Percentiles rank a stretch among this genome's conserved stretches.
Conservation (phyloP, 2,329 filamentous ascomycete genomes). For the Talaromyces islandicus region DNA sequence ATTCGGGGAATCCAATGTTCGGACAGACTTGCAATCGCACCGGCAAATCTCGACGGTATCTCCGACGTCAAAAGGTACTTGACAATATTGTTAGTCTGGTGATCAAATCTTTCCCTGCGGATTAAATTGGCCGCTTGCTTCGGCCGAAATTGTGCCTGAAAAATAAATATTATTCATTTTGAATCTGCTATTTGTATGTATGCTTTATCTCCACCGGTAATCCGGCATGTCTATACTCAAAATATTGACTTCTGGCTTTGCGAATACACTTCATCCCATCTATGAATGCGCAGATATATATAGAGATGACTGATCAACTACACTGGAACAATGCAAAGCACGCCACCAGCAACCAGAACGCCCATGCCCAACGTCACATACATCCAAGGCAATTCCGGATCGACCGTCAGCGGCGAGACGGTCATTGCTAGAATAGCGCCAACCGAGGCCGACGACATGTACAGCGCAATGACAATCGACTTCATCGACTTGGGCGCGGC, state of each 20-base stretch:
- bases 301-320: too few species aligned
- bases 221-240: too few species aligned
- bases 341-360: background rate
- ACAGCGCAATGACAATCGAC: slow-evolving; percentile 1
- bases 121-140: too few species aligned
- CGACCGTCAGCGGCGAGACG: background rate
- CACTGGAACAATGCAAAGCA: slow-evolving; percentile 3
- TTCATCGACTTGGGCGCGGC: slow-evolving; percentile 72
- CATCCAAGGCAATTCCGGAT: slow-evolving; percentile 1
- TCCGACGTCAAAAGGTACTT: too few species aligned
- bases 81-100: too few species aligned
- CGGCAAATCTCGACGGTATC: background rate
- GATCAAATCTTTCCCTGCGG: too few species aligned
- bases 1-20: background rate
- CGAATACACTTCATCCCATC: background rate
- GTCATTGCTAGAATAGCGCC: background rate
- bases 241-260: too few species aligned
- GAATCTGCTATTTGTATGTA: too few species aligned
- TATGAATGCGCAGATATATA: background rate
- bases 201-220: too few species aligned
- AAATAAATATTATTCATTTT: too few species aligned
- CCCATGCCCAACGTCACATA: background rate
- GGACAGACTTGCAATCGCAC: background rate
- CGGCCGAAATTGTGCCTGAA: too few species aligned
- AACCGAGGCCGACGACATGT: background rate